phyloP scores from a whole-genome alignment of 495 filamentous ascomycete genomes.

The Talaromyces proteolyticus region DNA sequence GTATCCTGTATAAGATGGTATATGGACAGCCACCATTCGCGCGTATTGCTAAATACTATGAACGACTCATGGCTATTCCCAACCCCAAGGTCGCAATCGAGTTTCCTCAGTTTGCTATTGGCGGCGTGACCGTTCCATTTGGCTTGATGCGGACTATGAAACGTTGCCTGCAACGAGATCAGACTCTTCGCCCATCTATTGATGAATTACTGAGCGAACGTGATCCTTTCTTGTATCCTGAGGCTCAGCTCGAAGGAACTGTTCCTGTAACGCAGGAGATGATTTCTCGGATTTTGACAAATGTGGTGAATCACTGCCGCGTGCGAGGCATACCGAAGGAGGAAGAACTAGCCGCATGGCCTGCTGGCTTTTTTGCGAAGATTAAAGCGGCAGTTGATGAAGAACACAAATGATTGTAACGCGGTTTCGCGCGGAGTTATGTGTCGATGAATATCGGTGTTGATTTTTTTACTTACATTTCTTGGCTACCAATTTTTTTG shows the following conservation, averaged over 20 bases:
- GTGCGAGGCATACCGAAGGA: conserved; percentile 62
- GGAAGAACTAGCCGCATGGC: conserved; percentile 66
- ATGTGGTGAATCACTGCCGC: conserved; percentile 69
- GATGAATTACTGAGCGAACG: conserved; percentile 62
- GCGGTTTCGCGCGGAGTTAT: too few relatives aligned
- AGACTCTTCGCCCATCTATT: conserved; percentile 69
- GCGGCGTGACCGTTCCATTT: conserved; percentile 63
- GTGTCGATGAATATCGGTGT: too few relatives aligned
- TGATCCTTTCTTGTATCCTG: conserved; percentile 82
- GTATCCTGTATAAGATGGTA: conserved; percentile 96
- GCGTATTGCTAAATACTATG: conserved; percentile 80
- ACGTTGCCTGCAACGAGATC: conserved; percentile 75
- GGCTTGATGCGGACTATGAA: conserved; percentile 68
- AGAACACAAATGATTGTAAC: conserved; percentile 17
- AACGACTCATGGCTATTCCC: conserved; percentile 72
- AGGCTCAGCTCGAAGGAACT: conserved; percentile 52
- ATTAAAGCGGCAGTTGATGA: conserved; percentile 59
- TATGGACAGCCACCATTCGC: conserved; percentile 91
- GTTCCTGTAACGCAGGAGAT: conserved; percentile 73
- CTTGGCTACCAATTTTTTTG: too few relatives aligned
- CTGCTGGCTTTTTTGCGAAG: conserved; percentile 57
- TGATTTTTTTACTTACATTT: too few relatives aligned
- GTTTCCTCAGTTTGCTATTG: conserved; percentile 70
- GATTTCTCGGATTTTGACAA: conserved; percentile 66
- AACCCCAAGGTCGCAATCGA: conserved; percentile 80